Evolutionary conservation across 306 rosid genomes (phyloP), one percentile per base, ranked within the genome.

Genomic region (Fagus crenata): DNA sequence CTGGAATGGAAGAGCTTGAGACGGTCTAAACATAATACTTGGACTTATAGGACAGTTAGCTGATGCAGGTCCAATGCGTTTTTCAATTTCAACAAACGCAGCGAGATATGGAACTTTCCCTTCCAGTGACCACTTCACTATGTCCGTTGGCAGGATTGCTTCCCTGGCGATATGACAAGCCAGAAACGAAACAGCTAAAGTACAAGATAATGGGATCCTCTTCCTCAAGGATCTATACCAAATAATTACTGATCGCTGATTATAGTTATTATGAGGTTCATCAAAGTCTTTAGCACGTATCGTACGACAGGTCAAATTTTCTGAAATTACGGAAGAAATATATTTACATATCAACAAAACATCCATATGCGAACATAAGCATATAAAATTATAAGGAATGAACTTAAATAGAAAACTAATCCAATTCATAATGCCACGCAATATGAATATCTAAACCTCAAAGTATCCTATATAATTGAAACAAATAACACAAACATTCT

Each of bases 101-200:
- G 93, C 87, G 68, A 90, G 89, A 85, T 89, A 94, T 18, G 98
- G 98, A 81, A 94, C 91, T 82, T 84, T 92, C 81, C 97, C 96
- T 79, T 94, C 96, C 14, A 77, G 31, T 11, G 96, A 81, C 97
- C 97, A 89, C 81, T 85, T 89, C 80, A 87, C 84, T 39, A 94
- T 81, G 84, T 94, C 96, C 2, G 93, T 90, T 35, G 97, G 87
- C 80, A 89, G 72, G 77, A 94, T 79, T 56, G 96, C 88, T 79
- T 92, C 97, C 84, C 97, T 83, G 22, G 96, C 93, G 56, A 92
- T 80, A 82, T 90, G 98, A 82, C 98, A 92, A 60, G 89, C 94
- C 72, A 94, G 84, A 85, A 84, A 88, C 15, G 94, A 86, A 84
- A 94, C 74, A 39, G 90, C 89, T 75, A 90, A 49, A 22, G 96